Evolutionary conservation across 78 protist species (phyloP), one percentile per base, ranked within the genome.

Genomic region (Isochrysis galbana): DNA sequence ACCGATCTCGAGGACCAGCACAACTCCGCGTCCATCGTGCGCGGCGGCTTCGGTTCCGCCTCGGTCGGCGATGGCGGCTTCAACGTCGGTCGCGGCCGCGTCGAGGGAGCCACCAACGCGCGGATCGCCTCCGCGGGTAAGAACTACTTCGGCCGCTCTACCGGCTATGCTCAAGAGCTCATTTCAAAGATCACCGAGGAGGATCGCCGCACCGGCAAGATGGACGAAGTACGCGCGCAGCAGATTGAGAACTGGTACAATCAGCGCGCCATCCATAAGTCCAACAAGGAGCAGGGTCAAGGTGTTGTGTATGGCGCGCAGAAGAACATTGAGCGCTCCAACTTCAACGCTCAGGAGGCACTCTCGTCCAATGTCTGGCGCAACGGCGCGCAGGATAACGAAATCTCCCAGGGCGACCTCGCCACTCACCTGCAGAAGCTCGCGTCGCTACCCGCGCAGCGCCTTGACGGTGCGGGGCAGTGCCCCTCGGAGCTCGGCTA

Each of bases 111-210:
- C 36, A 23, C 0, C n/a, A 38, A 4, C 25, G 48, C 88, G 39
- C 7, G 17, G 39, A 80, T 14, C 17, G n/a, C 88, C 14, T 44
- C 47, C 29, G 88, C 51, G 29, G 88, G 38, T 19, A 44, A 41
- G 55, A 80, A 80, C 88, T 80, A 80, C 88, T 80, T 44, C 7
- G 88, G 88, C 38, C 88, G 88, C 54, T 26, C n/a, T 23, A 80
- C 88, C 23, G 88, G 88, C 3, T 29, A 32, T 39, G 88, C 88
- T 22, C 61, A 80, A 21, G 2, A 80, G 88, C 4, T 26, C 26
- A 32, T 44, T 26, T 1, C 25, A 21, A 23, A 80, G 88, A 23
- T 44, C 41, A 80, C 34, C 47, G 51, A 29, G 54, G 88, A 44
- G 36, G 54, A 41, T 25, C 39, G 34, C 47, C 34, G 39, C n/a